A percentile compares a stretch with the other conserved stretches of the same genome.
Evolutionary conservation across 2,329 filamentous ascomycete species (phyloP).

Genomic region (Colletotrichum liriopes): DNA sequence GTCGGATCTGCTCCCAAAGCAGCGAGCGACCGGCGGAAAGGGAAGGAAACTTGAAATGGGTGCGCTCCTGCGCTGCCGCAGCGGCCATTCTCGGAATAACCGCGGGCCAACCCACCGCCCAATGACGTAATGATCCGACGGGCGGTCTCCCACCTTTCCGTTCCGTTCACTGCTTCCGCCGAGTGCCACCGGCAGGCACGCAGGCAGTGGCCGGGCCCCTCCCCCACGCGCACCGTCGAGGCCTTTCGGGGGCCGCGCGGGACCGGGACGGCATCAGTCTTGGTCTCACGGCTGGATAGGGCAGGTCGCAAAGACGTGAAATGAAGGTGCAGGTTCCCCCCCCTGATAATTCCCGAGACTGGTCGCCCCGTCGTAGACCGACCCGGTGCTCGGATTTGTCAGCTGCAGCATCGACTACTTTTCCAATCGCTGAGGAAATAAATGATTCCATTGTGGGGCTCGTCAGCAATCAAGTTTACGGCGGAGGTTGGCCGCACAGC

Average conservation of each 20-base stretch:
- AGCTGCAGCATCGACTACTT: neutral
- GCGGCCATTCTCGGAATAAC: neutral
- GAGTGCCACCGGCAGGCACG: too few species aligned
- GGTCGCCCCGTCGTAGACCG: neutral
- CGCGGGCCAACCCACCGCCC: neutral
- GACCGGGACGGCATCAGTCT: too few species aligned
- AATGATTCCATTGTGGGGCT: too few species aligned
- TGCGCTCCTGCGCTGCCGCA: neutral
- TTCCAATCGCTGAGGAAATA: too few species aligned
- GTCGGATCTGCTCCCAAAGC: neutral
- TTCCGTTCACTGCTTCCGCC: too few species aligned
- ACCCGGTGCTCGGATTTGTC: neutral
- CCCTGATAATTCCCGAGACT: neutral
- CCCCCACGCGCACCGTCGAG: too few species aligned
- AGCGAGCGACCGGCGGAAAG: neutral
- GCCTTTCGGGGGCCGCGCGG: too few species aligned
- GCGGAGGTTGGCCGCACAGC: neutral
- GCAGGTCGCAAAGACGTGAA: neutral
- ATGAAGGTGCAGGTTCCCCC: conserved; percentile 4
- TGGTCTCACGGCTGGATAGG: too few species aligned
- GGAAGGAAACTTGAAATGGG: neutral
- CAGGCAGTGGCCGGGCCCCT: too few species aligned
- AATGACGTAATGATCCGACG: neutral
- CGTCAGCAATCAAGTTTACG: neutral
- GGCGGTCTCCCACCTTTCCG: neutral